phyloP scores from a whole-genome alignment of 352 stramenopile genomes.

The Globisporangium cylindrosporum region DNA sequence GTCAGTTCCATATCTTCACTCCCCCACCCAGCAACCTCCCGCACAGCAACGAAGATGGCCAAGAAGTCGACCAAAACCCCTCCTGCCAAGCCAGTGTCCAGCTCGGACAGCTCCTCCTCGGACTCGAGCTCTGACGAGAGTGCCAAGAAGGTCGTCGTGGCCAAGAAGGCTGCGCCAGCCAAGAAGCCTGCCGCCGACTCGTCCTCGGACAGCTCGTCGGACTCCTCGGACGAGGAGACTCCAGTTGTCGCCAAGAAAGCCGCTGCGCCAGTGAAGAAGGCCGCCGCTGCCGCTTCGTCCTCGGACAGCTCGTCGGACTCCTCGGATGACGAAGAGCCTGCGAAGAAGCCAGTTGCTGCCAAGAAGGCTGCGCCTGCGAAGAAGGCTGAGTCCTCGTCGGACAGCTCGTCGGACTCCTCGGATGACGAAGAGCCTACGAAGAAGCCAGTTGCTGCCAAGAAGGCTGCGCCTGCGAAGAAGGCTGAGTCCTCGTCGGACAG shows the following conservation, averaged over 20 bases:
- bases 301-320: conserved; percentile 42
- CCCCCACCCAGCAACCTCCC: conserved; percentile 4
- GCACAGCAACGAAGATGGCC: conserved; percentile 23
- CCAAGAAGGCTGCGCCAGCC: conserved; percentile 31
- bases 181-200: conserved; percentile 59
- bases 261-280: conserved; percentile 27
- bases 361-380: conserved; percentile 32
- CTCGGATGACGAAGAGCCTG: conserved; percentile 57
- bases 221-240: conserved; percentile 33
- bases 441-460: conserved; percentile 27
- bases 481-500: conserved; percentile 32
- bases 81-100: conserved; percentile 31
- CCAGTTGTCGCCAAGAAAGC: conserved; percentile 32
- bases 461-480: conserved; percentile 40
- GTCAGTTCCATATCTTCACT: conserved; percentile 21
- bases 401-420: conserved; percentile 47
- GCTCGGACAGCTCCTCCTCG: conserved; percentile 33
- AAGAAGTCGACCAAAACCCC: conserved; percentile 36
- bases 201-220: conserved; percentile 26
- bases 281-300: conserved; percentile 4
- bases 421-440: conserved; percentile 55
- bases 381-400: conserved; percentile 36
- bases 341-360: conserved; percentile 27
- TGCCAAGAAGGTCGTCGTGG: conserved; percentile 33
- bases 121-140: conserved; percentile 43